Base-by-base conservation (phyloP, 805 yeast species). In the Grigorovia transvaalensis region DNA sequence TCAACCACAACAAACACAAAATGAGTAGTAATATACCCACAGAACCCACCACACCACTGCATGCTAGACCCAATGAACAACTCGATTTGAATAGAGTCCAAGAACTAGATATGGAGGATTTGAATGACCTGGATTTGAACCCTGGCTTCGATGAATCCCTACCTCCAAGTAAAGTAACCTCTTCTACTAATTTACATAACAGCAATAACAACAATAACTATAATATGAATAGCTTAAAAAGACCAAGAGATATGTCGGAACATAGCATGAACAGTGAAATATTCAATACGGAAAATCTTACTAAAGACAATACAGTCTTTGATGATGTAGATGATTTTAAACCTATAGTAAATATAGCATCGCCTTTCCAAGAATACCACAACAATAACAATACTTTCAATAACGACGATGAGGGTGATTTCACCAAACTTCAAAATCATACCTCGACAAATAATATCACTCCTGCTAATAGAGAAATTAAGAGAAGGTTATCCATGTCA, bases 401-500 rank as follows among this genome's bases (percentile, higher is more conserved):
- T 38, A n/a, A 38, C 3, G 42, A 38, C 17, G 42, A 38, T 38
- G 15, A 38, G 4, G 15, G 15, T 38, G 17, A 38, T 12, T 15
- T 15, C 17, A 7, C 12, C 15, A 38, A 38, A 9, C 18, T 12
- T 15, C n/a, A 15, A 7, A 8, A 38, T n/a, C n/a, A 38, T 38
- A n/a, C 4, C 42, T 15, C 13, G 12, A 4, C 30, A 9, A 23
- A 23, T 5, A 30, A 15, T 33, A 18, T 4, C n/a, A 23, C 9
- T 23, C 2, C 49, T 18, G 27, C 27, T 23, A 23, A 23, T 23
- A 35, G 12, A 17, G 44, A 50, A 15, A 62, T 18, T 27, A 44
- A 48, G 15, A 62, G 70, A 52, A 61, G 69, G 45, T 65, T 78
- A 2, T 71, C 76, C 0, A 57, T 62, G 45, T 55, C 73, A 0